Conservation (phyloP, 306 rosid genomes). For the Cucumis melo region DNA sequence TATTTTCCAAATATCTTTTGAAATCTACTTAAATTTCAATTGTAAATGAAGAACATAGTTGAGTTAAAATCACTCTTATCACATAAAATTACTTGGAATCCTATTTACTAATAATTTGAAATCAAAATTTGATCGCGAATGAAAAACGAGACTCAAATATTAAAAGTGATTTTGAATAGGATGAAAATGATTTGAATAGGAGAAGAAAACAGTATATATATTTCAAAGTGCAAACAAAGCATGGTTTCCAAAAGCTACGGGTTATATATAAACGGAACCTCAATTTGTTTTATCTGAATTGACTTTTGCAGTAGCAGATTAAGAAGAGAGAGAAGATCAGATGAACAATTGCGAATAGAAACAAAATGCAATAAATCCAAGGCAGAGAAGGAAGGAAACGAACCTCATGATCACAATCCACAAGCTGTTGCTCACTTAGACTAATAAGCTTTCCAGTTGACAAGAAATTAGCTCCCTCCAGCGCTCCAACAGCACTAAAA, state of each 20-base stretch:
- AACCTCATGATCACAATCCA: constrained; percentile 97
- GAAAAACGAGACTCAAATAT: neutral
- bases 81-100: neutral
- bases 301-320: neutral
- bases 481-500: constrained; percentile 77
- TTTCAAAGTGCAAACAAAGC: neutral
- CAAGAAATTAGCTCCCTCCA: constrained; percentile 81
- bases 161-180: neutral
- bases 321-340: neutral
- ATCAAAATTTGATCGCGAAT: too few species aligned
- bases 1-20: neutral
- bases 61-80: neutral
- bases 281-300: neutral
- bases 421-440: constrained; percentile 94
- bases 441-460: constrained; percentile 54
- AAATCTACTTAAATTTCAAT: neutral
- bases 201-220: neutral
- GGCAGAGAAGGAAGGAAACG: neutral
- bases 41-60: neutral
- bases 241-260: neutral
- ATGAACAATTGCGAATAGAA: neutral
- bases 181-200: too few species aligned
- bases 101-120: too few species aligned
- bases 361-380: neutral
- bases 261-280: neutral